Evolutionary conservation across 140 eudicot genomes (phyloP).

Genomic region (Ambrosia hybrid): DNA sequence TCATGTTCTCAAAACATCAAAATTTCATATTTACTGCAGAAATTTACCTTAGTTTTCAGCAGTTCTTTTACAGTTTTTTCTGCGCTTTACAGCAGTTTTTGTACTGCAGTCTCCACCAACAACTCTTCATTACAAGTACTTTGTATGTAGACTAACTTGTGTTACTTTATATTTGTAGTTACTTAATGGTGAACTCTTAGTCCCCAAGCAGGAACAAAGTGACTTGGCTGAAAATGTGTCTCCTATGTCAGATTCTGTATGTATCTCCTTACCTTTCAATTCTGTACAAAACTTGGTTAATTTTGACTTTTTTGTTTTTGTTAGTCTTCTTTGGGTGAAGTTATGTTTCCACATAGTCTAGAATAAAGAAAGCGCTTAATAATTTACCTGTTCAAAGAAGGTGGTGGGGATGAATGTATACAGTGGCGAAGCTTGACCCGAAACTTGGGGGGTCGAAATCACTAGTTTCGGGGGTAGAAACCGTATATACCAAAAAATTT

Average conservation of each 20-base stretch:
- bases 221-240: constrained; percentile 29
- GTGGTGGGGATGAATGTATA: too few relatives aligned
- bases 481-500: too few relatives aligned
- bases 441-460: too few relatives aligned
- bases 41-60: too few relatives aligned
- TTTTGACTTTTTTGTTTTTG: not conserved
- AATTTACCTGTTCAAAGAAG: too few relatives aligned
- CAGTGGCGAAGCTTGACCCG: too few relatives aligned
- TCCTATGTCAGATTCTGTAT: not conserved
- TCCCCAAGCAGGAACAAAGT: constrained; percentile 30
- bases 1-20: too few relatives aligned
- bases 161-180: constrained; percentile 26
- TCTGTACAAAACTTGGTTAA: not conserved
- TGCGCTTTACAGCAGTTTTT: too few relatives aligned
- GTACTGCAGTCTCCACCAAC: too few relatives aligned
- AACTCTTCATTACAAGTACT: not conserved
- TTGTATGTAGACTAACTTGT: not conserved
- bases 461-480: too few relatives aligned
- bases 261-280: not conserved
- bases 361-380: not conserved
- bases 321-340: not conserved
- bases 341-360: not conserved
- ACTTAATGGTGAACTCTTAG: constrained; percentile 12
- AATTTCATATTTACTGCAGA: too few relatives aligned
- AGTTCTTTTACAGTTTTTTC: too few relatives aligned